phyloP scores from a whole-genome alignment of 2,329 filamentous ascomycete genomes.

The Trichoderma brevicompactum region DNA sequence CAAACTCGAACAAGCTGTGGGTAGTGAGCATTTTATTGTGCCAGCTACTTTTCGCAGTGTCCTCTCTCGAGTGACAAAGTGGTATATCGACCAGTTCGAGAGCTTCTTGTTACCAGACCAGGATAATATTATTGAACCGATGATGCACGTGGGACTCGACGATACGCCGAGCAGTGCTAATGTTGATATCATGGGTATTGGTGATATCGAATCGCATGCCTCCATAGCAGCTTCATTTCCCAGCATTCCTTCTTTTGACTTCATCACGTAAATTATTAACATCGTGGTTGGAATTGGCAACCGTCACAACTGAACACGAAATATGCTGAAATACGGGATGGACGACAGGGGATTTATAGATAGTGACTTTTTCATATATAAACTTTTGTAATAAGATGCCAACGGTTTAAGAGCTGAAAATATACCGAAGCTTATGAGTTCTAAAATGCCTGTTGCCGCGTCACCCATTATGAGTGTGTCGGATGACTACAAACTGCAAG shows the following conservation, averaged over 20 bases:
- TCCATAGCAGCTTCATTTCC: background rate
- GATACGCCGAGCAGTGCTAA: background rate
- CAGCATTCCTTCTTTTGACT: background rate
- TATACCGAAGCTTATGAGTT: too few relatives aligned
- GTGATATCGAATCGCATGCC: background rate
- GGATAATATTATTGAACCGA: background rate
- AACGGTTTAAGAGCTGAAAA: too few relatives aligned
- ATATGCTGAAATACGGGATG: too few relatives aligned
- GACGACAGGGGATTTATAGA: too few relatives aligned
- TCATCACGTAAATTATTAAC: background rate
- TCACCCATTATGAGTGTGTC: too few relatives aligned
- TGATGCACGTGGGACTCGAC: background rate
- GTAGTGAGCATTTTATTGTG: background rate
- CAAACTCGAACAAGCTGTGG: background rate
- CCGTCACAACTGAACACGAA: too few relatives aligned
- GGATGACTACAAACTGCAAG: too few relatives aligned
- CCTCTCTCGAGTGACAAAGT: background rate
- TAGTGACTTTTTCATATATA: too few relatives aligned
- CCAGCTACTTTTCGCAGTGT: background rate
- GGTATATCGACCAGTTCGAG: slow-evolving; percentile 6
- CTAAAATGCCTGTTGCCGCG: too few relatives aligned
- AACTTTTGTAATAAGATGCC: too few relatives aligned
- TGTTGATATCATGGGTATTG: background rate
- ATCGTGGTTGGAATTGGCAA: background rate
- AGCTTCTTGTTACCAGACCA: background rate